Conservation (phyloP, 192 early-diverging fungal genomes). For the Coemansia sp. region DNA sequence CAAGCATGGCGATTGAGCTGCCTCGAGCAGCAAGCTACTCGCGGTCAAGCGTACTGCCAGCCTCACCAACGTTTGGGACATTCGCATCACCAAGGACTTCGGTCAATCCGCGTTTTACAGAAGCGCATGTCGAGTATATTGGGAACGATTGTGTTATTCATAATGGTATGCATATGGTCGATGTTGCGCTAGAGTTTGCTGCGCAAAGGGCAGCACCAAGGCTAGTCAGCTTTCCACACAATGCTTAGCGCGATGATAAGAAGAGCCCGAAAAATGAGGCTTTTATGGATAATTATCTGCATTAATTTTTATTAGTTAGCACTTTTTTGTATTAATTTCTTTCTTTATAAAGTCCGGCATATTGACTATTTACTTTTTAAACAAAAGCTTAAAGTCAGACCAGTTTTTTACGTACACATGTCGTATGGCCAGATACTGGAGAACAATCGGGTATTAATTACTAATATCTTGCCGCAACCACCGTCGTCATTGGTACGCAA, state of each 20-base stretch:
- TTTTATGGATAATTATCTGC: no score
- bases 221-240: conserved; percentile 26
- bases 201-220: conserved; percentile 33
- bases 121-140: conserved; percentile 44
- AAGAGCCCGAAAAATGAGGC: neutral
- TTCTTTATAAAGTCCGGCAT: no score
- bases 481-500: no score
- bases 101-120: conserved; percentile 33
- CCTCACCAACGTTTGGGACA: conserved; percentile 1
- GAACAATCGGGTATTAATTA: no score
- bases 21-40: neutral
- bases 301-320: no score
- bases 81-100: conserved; percentile 1
- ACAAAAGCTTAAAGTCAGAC: no score
- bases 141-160: conserved; percentile 46
- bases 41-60: neutral
- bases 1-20: no score
- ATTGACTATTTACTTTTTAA: no score
- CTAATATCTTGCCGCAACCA: no score
- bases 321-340: no score
- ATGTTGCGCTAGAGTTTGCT: conserved; percentile 33
- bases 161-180: conserved; percentile 44
- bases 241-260: neutral
- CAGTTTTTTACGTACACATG: no score
- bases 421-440: no score